These are phyloP conservation scores for Rhododendron mucronatum DNA, from an alignment of 148 eudicot species.

Conservation along the genomic window DNA sequence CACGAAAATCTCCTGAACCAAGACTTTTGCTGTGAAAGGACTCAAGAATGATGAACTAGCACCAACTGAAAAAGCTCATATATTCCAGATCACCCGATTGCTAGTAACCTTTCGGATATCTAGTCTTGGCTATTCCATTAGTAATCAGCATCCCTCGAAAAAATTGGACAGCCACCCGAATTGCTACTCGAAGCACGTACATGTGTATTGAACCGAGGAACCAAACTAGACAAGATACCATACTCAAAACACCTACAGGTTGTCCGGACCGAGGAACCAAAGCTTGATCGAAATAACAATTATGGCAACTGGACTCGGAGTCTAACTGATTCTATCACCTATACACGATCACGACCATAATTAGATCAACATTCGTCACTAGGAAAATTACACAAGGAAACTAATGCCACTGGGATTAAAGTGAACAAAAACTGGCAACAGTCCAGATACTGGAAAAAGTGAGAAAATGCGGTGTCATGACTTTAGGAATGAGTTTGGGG, in stretches of 20 bases:
- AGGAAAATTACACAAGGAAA: neutral
- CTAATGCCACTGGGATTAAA: neutral
- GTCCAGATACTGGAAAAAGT: neutral
- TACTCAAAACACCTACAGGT: neutral
- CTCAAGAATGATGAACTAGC: neutral
- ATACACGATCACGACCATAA: neutral
- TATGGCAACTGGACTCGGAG: neutral
- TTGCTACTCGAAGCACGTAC: neutral
- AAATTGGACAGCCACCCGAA: neutral
- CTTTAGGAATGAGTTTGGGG: neutral
- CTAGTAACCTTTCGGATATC: neutral
- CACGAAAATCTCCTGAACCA: neutral
- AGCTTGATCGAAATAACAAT: neutral
- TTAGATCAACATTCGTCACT: neutral
- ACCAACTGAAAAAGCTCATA: neutral
- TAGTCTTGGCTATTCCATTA: neutral
- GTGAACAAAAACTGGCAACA: neutral
- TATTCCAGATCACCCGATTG: neutral
- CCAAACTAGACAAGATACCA: neutral
- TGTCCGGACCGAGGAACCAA: neutral
- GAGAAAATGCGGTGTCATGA: neutral
- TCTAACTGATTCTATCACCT: neutral
- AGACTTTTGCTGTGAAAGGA: neutral
- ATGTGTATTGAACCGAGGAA: neutral
- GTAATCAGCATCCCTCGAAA: neutral